Evolutionary conservation across 148 eudicot genomes (phyloP), one percentile per base, ranked within the genome.

Genomic region (Agrostemma githago): DNA sequence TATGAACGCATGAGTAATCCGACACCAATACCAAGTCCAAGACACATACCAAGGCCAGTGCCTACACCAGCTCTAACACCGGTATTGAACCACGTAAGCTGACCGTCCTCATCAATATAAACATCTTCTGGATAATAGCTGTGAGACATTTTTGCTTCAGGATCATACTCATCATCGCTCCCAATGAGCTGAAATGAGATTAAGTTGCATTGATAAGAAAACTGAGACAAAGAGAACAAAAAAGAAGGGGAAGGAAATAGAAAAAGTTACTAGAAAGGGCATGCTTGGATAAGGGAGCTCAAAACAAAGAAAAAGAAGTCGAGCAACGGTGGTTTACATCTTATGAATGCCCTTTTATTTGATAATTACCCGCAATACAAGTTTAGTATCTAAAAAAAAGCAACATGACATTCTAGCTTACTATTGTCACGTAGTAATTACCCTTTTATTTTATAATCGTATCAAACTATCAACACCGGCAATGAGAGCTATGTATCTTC

Each of bases 31-130:
- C 89, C 89, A 16, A 83, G 57, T 5, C 89, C 89, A 40, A 86
- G 68, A 74, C 89, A 86, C 86, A 86, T 81, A 66, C 89, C 89
- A 26, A 86, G 86, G 43, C 89, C 86, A 58, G 83, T 86, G 12
- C 89, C 89, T 17, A 86, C 89, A 53, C 89, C 89, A 41, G 83
- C 89, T 71, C 89, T 81, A 6, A 86, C 89, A 39, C 89, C 89
- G 11, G 89, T 86, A 70, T 86, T 86, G 68, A 86, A 86, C 89
- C 86, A 86, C 8, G 89, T 54, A 26, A 86, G 85, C 16, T 86
- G 85, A 44, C 89, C 88, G 74, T 85, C 88, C 63, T 83, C 88
- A 17, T 79, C 81, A 1, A 76, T 74, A 11, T 81, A 81, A 40
- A 74, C 43, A 5, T 76, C 86, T 62, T 83, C 84, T 8, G 81